Evolutionary conservation across 768 basidiomycete genomes (phyloP).

Genomic region (Pisolithus microcarpus): DNA sequence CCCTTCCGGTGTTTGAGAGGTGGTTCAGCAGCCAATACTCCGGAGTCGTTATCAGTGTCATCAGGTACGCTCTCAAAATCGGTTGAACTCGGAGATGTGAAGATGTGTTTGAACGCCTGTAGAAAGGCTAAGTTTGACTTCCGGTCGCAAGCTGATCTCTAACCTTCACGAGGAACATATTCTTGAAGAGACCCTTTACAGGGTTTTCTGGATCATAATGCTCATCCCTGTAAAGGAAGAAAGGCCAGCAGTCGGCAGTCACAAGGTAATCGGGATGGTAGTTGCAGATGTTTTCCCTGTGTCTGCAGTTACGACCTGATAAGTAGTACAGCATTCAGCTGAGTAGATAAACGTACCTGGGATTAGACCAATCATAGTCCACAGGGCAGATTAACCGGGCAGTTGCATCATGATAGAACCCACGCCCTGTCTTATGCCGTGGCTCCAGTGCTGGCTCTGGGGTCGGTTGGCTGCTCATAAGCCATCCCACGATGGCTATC

Average conservation of each 20-base stretch:
- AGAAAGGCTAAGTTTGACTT: neutral
- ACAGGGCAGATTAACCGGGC: slow-evolving; percentile 2
- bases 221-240: slow-evolving; percentile 11
- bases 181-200: slow-evolving; percentile 13
- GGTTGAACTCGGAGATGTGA: slow-evolving; percentile 15
- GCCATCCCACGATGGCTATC: neutral
- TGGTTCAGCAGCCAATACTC: neutral
- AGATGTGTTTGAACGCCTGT: slow-evolving; percentile 14
- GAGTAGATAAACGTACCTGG: neutral
- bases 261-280: slow-evolving; percentile 9
- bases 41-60: neutral
- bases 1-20: too few relatives aligned
- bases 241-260: slow-evolving; percentile 13
- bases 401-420: slow-evolving; percentile 1
- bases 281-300: slow-evolving; percentile 4
- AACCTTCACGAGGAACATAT: slow-evolving; percentile 10
- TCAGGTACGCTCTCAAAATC: neutral
- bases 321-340: neutral
- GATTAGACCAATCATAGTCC: slow-evolving; percentile 5
- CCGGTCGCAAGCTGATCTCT: neutral
- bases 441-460: neutral
- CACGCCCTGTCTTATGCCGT: neutral
- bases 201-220: slow-evolving; percentile 6
- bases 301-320: neutral
- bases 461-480: neutral